Evolutionary conservation across 2,329 filamentous ascomycete species (phyloP).

Genomic region (Colletotrichum sublineola): DNA sequence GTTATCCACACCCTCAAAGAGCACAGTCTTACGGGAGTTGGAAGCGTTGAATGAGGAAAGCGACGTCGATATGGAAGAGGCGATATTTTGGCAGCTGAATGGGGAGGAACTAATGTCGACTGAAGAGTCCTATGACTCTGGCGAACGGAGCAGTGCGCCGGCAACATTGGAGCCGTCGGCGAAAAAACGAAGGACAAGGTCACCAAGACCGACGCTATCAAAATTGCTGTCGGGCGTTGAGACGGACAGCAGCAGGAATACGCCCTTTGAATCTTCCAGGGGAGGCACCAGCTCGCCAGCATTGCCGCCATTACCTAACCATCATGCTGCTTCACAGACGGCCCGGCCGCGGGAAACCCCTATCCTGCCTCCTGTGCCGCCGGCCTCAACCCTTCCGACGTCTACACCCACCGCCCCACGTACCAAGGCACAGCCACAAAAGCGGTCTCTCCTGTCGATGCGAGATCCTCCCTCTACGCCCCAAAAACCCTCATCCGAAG

Average conservation of each 20-base stretch:
- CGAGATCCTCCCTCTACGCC: slow-evolving; percentile 11
- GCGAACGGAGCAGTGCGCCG: not conserved
- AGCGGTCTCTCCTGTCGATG: slow-evolving; percentile 26
- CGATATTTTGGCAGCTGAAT: slow-evolving; percentile 33
- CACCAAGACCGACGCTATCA: slow-evolving; percentile 10
- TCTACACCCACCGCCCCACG: slow-evolving; percentile 11
- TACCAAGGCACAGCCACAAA: not conserved
- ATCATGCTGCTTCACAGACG: not conserved
- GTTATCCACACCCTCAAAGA: slow-evolving; percentile 54
- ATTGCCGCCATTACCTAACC: slow-evolving; percentile 18
- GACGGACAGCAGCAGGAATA: slow-evolving; percentile 29
- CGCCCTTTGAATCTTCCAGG: slow-evolving; percentile 26
- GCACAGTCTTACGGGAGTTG: slow-evolving; percentile 47
- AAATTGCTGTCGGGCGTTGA: slow-evolving; percentile 7
- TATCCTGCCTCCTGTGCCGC: slow-evolving; percentile 18
- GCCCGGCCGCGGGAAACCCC: not conserved
- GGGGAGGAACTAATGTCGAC: slow-evolving; percentile 7
- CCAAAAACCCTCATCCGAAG: not conserved
- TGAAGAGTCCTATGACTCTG: slow-evolving; percentile 22
- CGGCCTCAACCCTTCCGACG: slow-evolving; percentile 8
- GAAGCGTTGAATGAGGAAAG: slow-evolving; percentile 43
- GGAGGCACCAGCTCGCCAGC: slow-evolving; percentile 32
- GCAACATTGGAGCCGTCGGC: slow-evolving; percentile 4
- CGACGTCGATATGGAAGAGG: slow-evolving; percentile 46
- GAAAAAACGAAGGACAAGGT: slow-evolving; percentile 35